These are phyloP conservation scores for Cercospora berteroae DNA, from an alignment of 2,329 filamentous ascomycete species.

Conservation along the genomic window DNA sequence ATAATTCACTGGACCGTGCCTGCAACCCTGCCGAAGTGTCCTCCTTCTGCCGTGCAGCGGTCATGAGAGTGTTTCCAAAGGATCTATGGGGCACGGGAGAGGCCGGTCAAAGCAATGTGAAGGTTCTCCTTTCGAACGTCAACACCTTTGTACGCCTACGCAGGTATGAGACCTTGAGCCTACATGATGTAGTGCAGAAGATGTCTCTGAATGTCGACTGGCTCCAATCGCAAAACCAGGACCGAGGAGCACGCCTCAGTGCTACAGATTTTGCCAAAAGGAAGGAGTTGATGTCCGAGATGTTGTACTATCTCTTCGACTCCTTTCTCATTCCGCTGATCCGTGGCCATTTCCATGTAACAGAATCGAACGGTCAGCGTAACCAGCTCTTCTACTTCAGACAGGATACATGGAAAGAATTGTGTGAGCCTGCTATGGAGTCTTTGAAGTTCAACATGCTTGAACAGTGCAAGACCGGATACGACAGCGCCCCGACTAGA, in stretches of 20 bases:
- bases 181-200: constrained; percentile 74
- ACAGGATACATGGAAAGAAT: constrained; percentile 81
- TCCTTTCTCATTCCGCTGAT: constrained; percentile 85
- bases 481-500: constrained; percentile 60
- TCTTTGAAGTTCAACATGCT: constrained; percentile 71
- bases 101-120: constrained; percentile 59
- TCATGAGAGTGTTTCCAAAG: constrained; percentile 70
- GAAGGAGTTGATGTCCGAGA: constrained; percentile 74
- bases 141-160: constrained; percentile 74
- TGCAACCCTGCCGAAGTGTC: constrained; percentile 69
- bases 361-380: constrained; percentile 77
- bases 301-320: constrained; percentile 91
- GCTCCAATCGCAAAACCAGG: constrained; percentile 60
- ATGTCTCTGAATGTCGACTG: constrained; percentile 62
- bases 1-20: constrained; percentile 62
- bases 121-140: constrained; percentile 63
- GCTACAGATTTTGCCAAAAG: constrained; percentile 73
- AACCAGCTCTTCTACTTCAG: constrained; percentile 90
- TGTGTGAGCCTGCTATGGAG: constrained; percentile 71
- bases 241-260: constrained; percentile 57
- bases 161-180: constrained; percentile 74
- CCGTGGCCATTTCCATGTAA: constrained; percentile 87
- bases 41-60: constrained; percentile 77
- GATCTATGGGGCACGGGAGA: constrained; percentile 68
- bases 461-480: constrained; percentile 65